Evolutionary conservation across 495 filamentous ascomycete species (phyloP).

Genomic region (Eremomyces bilateralis): DNA sequence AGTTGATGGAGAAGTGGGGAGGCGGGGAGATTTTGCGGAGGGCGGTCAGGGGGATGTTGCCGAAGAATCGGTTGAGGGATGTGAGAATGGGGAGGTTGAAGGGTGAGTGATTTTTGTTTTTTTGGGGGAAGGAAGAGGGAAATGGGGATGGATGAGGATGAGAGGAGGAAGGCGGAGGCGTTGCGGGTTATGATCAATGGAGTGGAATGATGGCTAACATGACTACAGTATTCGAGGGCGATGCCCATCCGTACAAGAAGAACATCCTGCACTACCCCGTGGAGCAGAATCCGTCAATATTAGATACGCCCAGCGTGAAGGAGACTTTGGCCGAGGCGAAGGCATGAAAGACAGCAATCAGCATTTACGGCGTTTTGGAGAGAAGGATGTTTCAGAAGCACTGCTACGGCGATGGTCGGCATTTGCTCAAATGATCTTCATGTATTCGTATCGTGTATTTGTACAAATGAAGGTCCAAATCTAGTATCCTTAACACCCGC

Average conservation of each 20-base stretch:
- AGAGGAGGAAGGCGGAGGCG: background rate
- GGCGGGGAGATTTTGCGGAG: conserved; percentile 82
- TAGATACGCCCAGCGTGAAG: conserved; percentile 25
- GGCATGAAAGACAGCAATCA: background rate
- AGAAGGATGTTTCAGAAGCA: too few species aligned
- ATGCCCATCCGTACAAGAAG: conserved; percentile 71
- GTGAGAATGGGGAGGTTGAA: conserved; percentile 74
- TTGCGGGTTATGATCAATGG: background rate
- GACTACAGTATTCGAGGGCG: conserved; percentile 61
- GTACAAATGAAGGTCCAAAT: too few species aligned
- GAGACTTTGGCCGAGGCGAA: conserved; percentile 12
- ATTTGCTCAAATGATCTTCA: too few species aligned
- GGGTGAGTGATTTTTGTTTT: conserved; percentile 28
- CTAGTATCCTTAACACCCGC: too few species aligned
- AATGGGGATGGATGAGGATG: background rate
- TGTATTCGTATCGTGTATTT: too few species aligned
- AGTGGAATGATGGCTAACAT: conserved; percentile 7
- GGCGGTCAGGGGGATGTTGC: conserved; percentile 90
- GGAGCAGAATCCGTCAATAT: conserved; percentile 12
- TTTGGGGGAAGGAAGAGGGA: too few species aligned
- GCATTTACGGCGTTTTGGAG: too few species aligned
- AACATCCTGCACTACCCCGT: conserved; percentile 51
- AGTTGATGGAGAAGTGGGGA: conserved; percentile 81
- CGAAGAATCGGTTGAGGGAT: conserved; percentile 83
- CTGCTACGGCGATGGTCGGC: too few species aligned